Conservation (phyloP, 345 rosid genomes). For the Acer negundo region DNA sequence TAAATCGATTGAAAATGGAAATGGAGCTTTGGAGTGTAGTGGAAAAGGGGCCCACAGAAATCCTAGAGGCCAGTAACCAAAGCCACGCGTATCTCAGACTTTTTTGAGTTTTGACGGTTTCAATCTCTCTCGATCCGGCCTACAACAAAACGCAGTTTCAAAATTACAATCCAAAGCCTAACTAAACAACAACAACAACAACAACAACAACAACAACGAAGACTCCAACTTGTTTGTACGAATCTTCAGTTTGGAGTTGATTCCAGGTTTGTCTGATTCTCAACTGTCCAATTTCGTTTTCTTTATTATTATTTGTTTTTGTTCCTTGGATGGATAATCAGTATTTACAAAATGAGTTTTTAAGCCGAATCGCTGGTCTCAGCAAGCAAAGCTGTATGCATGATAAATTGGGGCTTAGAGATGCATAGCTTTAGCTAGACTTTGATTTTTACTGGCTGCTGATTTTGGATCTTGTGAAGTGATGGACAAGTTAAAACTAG, state of each 20-base stretch:
- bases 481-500: constrained; percentile 73
- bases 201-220: background rate
- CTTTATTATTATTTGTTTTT: constrained; percentile 6
- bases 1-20: background rate
- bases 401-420: background rate
- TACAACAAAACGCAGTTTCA: background rate
- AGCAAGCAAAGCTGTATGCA: background rate
- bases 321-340: background rate
- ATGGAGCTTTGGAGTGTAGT: background rate
- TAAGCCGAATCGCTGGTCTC: background rate
- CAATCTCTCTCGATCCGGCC: background rate
- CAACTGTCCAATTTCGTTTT: background rate
- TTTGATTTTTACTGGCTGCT: background rate
- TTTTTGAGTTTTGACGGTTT: background rate
- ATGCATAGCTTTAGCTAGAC: background rate
- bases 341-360: too few species aligned
- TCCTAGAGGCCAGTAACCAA: background rate
- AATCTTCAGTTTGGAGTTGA: background rate
- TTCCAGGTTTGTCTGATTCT: constrained; percentile 26
- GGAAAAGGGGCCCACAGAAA: background rate
- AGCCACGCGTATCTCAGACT: constrained; percentile 24
- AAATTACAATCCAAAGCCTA: background rate
- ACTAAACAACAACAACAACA: background rate
- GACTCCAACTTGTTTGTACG: constrained; percentile 5
- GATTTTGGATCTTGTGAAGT: constrained; percentile 17